Percentiles rank a stretch among this genome's conserved stretches.
phyloP scores from a whole-genome alignment of 2,329 filamentous ascomycete genomes.

The Arthrobotrys conoides region DNA sequence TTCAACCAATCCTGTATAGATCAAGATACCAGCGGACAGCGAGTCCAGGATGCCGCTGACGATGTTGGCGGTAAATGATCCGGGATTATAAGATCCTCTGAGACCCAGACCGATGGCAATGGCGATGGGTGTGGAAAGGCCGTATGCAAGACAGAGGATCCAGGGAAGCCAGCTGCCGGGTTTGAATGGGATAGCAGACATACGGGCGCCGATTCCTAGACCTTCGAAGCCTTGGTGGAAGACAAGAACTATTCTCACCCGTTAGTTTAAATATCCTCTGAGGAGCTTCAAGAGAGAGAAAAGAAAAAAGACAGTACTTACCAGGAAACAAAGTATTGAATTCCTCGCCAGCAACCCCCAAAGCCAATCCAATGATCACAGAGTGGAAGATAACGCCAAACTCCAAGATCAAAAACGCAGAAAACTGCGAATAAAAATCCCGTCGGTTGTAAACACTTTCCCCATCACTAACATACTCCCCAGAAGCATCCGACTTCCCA shows the following conservation, averaged over 20 bases:
- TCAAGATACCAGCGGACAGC: slow-evolving; percentile 79
- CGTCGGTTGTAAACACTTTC: slow-evolving; percentile 30
- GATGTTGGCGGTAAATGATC: slow-evolving; percentile 77
- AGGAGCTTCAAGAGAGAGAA: not conserved
- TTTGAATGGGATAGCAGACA: slow-evolving; percentile 72
- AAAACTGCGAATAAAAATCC: slow-evolving; percentile 57
- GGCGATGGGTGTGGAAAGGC: slow-evolving; percentile 80
- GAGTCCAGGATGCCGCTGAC: slow-evolving; percentile 82
- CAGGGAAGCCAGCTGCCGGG: slow-evolving; percentile 66
- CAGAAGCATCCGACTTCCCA: slow-evolving; percentile 3
- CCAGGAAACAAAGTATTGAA: slow-evolving; percentile 54
- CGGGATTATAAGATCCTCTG: slow-evolving; percentile 79
- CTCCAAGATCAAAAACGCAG: slow-evolving; percentile 76
- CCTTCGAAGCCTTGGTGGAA: slow-evolving; percentile 87
- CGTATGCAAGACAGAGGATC: slow-evolving; percentile 76
- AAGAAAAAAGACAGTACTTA: slow-evolving; percentile 14
- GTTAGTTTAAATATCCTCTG: not conserved
- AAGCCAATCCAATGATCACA: slow-evolving; percentile 66
- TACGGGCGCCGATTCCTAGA: slow-evolving; percentile 79
- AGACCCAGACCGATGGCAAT: slow-evolving; percentile 86
- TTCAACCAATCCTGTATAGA: slow-evolving; percentile 85
- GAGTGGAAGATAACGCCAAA: slow-evolving; percentile 83
- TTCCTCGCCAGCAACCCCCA: slow-evolving; percentile 56
- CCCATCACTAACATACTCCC: slow-evolving; percentile 31
- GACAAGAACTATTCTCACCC: slow-evolving; percentile 73